Conservation (phyloP, 495 filamentous ascomycete genomes). For the Penicillium dipodomyicola region DNA sequence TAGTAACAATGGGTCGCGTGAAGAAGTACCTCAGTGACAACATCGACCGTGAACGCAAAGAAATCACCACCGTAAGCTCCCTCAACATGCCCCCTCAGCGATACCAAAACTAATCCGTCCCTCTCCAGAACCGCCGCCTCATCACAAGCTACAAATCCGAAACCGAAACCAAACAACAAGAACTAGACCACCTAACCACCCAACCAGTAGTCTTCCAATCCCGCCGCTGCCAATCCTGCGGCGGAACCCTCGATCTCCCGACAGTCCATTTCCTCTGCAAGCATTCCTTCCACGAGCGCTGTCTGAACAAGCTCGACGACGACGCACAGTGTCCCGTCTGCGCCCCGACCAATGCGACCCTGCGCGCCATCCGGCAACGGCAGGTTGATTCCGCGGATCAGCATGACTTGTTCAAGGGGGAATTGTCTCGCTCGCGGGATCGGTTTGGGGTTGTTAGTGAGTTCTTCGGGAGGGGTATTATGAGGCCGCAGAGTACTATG, state of each 20-base stretch:
- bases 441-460: conserved; percentile 85
- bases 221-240: conserved; percentile 79
- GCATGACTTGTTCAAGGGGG: conserved; percentile 86
- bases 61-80: conserved; percentile 64
- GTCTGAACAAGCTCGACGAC: conserved; percentile 64
- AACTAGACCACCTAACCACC: conserved; percentile 69
- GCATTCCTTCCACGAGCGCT: conserved; percentile 91
- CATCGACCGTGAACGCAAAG: conserved; percentile 80
- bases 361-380: conserved; percentile 76
- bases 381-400: conserved; percentile 85
- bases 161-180: conserved; percentile 72
- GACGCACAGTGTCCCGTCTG: conserved; percentile 83
- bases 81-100: no score
- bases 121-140: conserved; percentile 67
- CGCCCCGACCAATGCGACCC: conserved; percentile 76
- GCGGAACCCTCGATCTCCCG: conserved; percentile 72
- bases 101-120: conserved; percentile 14
- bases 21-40: conserved; percentile 88
- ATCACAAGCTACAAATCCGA: conserved; percentile 84
- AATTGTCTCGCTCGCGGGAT: conserved; percentile 75
- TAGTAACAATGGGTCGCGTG: conserved; percentile 95
- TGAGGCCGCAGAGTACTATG: conserved; percentile 54
- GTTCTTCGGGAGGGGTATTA: conserved; percentile 92
- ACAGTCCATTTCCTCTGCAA: conserved; percentile 95
- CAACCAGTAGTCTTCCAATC: conserved; percentile 90